These are phyloP conservation scores for Moesziomyces sp. DNA, from an alignment of 1,284 basidiomycete genomes.

Conservation along the genomic window DNA sequence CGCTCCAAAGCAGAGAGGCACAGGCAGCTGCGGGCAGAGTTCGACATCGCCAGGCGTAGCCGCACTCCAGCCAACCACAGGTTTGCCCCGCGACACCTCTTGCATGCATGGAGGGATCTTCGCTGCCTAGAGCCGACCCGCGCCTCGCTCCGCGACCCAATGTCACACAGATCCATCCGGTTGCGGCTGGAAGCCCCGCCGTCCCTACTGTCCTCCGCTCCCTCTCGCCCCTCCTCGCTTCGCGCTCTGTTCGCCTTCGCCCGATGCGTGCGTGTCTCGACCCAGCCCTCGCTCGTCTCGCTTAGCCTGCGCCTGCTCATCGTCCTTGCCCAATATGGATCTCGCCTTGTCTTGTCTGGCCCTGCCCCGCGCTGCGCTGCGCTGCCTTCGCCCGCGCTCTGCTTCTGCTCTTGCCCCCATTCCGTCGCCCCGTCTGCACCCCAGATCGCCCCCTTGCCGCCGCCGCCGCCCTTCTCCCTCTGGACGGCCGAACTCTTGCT, in stretches of 20 bases:
- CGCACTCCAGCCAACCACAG: background rate
- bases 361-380: no score
- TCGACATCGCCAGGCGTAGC: background rate
- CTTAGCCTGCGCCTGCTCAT: background rate
- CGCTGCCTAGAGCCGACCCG: background rate
- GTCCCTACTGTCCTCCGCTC: no score
- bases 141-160: background rate
- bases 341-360: no score
- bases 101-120: constrained; percentile 1
- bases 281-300: background rate
- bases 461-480: no score
- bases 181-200: no score
- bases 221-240: no score
- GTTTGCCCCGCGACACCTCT: background rate
- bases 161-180: no score
- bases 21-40: background rate
- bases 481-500: background rate
- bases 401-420: no score
- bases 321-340: background rate
- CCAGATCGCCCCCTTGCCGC: background rate
- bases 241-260: background rate
- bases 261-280: constrained; percentile 1
- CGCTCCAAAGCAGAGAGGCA: no score
- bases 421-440: background rate
- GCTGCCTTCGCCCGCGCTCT: no score